Evolutionary conservation across 1,284 basidiomycete genomes (phyloP).

Genomic region (Coriolopsis trogii): DNA sequence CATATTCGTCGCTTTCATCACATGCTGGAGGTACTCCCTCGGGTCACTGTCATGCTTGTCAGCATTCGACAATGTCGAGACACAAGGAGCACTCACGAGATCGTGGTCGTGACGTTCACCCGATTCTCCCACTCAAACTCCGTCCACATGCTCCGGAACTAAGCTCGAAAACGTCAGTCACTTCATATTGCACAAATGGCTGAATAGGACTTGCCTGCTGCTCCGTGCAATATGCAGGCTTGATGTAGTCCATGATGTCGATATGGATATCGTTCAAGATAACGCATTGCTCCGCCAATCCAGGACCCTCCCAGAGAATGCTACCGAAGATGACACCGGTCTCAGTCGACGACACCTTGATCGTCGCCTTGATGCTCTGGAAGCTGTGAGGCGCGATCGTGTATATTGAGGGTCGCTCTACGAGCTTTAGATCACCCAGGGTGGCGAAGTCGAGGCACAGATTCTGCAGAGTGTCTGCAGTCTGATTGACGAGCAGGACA

Average conservation of each 20-base stretch:
- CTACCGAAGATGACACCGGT: constrained; percentile 99
- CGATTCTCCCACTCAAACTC: constrained; percentile 99
- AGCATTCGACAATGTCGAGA: constrained; percentile 3
- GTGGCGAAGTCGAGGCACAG: constrained; percentile 98
- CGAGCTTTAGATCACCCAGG: constrained; percentile 95
- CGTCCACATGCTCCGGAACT: constrained; percentile 98
- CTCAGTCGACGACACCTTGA: constrained; percentile 98
- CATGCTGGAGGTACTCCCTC: constrained; percentile 84
- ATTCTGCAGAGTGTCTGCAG: constrained; percentile 93
- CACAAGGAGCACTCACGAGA: constrained; percentile 56
- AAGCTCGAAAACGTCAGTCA: constrained; percentile 15
- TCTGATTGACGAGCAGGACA: constrained; percentile 97
- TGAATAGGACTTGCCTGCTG: constrained; percentile 72
- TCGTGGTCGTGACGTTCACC: constrained; percentile 86
- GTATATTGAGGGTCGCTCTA: constrained; percentile 92
- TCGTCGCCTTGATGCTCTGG: constrained; percentile 98
- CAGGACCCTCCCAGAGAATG: constrained; percentile 95
- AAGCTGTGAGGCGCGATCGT: constrained; percentile 96
- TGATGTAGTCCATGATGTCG: constrained; percentile 99
- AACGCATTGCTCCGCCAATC: constrained; percentile 84
- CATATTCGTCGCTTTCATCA: constrained; percentile 96
- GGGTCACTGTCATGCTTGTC: constrained; percentile 55
- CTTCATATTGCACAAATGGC: background rate
- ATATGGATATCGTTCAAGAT: constrained; percentile 98
- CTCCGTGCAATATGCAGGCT: constrained; percentile 95